phyloP scores from a whole-genome alignment of 169 alveolate genomes.

The Plasmodium chabaudi region DNA sequence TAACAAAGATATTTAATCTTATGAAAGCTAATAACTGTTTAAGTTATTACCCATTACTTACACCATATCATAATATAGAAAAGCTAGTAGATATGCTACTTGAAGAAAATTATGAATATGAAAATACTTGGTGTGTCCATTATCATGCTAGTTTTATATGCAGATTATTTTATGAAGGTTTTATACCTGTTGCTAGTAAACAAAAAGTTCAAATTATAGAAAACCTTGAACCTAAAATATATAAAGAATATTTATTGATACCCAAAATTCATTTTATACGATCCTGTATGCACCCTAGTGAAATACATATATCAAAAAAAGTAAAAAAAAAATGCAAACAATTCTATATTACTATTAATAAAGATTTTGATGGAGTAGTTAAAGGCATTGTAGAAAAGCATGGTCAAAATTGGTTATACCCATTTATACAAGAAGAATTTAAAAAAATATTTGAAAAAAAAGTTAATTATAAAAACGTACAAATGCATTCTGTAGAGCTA shows the following conservation, averaged over 20 bases:
- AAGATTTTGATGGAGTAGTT: conserved; percentile 80
- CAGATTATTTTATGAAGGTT: conserved; percentile 77
- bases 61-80: conserved; percentile 76
- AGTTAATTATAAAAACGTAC: conserved; percentile 30
- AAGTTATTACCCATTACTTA: conserved; percentile 68
- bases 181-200: conserved; percentile 80
- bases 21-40: conserved; percentile 38
- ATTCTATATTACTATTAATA: conserved; percentile 77
- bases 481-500: conserved; percentile 82
- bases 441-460: conserved; percentile 77
- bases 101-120: conserved; percentile 72
- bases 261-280: conserved; percentile 82
- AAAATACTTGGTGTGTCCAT: conserved; percentile 83
- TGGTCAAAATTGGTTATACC: conserved; percentile 86
- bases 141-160: conserved; percentile 78
- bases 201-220: conserved; percentile 16
- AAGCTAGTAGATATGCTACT: conserved; percentile 45
- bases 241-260: conserved; percentile 44
- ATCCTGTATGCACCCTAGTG: conserved; percentile 77
- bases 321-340: conserved; percentile 70
- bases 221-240: conserved; percentile 24
- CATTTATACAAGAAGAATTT: conserved; percentile 80
- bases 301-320: conserved; percentile 76
- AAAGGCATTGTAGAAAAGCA: conserved; percentile 81
- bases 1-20: conserved; percentile 23